Evolutionary conservation across 2,329 filamentous ascomycete species (phyloP).

Genomic region (Aspergillus sp.): DNA sequence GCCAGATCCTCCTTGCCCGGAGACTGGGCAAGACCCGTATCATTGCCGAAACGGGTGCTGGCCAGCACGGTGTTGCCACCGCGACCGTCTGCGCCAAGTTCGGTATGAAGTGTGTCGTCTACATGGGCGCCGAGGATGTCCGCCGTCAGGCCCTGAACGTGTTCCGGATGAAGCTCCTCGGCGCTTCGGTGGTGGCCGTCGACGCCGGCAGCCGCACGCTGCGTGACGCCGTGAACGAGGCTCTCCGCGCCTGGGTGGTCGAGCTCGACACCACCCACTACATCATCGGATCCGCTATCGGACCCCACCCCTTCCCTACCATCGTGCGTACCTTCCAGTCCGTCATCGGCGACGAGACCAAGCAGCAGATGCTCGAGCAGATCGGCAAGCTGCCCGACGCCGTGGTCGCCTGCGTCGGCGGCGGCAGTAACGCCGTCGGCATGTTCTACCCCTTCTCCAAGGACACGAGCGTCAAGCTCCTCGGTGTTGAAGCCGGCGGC

Average conservation of each 20-base stretch:
- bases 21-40: constrained; percentile 93
- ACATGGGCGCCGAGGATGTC: constrained; percentile 98
- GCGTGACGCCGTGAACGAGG: constrained; percentile 91
- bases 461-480: constrained; percentile 78
- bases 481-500: constrained; percentile 93
- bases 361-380: constrained; percentile 81
- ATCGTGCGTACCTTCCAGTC: constrained; percentile 97
- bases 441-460: constrained; percentile 98
- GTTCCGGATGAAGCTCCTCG: constrained; percentile 95
- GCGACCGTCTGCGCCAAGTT: constrained; percentile 98
- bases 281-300: constrained; percentile 96
- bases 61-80: constrained; percentile 96
- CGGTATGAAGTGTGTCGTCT: constrained; percentile 95
- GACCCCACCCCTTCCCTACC: constrained; percentile 94
- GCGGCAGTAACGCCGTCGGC: constrained; percentile 89
- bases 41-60: constrained; percentile 95
- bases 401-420: constrained; percentile 93
- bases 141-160: constrained; percentile 95
- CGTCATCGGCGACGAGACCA: constrained; percentile 93
- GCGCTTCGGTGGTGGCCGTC: constrained; percentile 87
- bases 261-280: constrained; percentile 94
- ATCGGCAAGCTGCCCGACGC: constrained; percentile 90
- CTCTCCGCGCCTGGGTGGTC: constrained; percentile 89
- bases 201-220: constrained; percentile 84
- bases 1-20: constrained; percentile 83